Base-by-base conservation (phyloP, 2,329 filamentous ascomycete genomes). In the Verticillium isaacii region DNA sequence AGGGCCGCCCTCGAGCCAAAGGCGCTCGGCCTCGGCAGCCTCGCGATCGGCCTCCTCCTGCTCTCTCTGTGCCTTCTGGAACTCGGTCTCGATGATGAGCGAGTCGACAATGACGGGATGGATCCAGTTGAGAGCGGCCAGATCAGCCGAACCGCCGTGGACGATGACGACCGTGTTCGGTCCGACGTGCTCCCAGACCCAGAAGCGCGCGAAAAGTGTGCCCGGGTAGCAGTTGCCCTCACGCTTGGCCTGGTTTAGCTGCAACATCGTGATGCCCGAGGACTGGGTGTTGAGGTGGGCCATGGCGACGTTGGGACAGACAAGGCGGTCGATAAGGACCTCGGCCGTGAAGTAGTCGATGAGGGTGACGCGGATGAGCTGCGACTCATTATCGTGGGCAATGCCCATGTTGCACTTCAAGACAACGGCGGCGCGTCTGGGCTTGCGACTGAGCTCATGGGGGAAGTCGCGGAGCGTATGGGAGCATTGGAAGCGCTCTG, bases 341-440 rank as follows among this genome's bases (percentile, higher is more conserved):
- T 76, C 67, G 3, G 77, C 74, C 0, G 78, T 77, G 67, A 84
- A 83, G 66, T 81, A 83, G 67, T 85, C 83, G 32, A 86, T 67
- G 2, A 78, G 67, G 0, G 79, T 80, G 1, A 86, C 52, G 3
- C 82, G 81, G 62, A 86, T 83, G 8, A 86, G 70, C 63, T 85
- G 82, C 0, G 71, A 69, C 11, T 85, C 80, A 7, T 78, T 77
- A 5, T 71, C 71, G 9, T 66, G 65, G 1, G 78, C 72, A 0
- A 73, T 76, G 17, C 83, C 82, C 81, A 85, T 85, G 65, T 86
- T 83, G 64, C 83, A 85, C 63, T 85, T 82, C 3, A 86, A 70
- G 0, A 78, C 80, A 3, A 85, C 76, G 2, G 68, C 73, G 32
- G 17, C 61, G 62, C 60, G 59, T 29, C 29, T 29, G 29, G 29